A percentile compares a stretch with the other conserved stretches of the same genome.
Evolutionary conservation across 345 rosid genomes (phyloP).

Genomic region (Carallia pectinifolia): DNA sequence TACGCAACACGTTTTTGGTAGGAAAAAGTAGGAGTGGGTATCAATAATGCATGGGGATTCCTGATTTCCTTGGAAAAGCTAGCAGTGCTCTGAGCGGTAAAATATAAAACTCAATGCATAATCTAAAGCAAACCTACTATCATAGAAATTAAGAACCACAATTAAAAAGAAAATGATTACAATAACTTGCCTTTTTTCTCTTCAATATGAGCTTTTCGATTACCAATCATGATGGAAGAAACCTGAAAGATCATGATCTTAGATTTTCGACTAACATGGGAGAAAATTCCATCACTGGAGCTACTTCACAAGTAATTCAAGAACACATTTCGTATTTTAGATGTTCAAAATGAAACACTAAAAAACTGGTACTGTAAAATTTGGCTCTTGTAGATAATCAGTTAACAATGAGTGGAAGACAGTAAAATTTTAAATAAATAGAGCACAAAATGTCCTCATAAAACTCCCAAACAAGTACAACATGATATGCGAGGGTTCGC

Average conservation of each 20-base stretch:
- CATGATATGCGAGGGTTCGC: no score
- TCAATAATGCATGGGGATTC: no score
- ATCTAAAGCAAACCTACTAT: not conserved
- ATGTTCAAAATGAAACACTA: not conserved
- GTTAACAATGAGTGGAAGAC: not conserved
- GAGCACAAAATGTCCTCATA: not conserved
- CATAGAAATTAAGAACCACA: not conserved
- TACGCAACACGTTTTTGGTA: not conserved
- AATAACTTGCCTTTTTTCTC: slow-evolving; percentile 61
- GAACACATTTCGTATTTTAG: not conserved
- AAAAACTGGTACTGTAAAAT: not conserved
- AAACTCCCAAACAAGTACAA: not conserved
- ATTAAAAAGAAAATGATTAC: not conserved
- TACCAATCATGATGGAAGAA: slow-evolving; percentile 52
- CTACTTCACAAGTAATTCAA: not conserved
- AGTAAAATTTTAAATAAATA: not conserved
- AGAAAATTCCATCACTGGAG: not conserved
- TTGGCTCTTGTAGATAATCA: not conserved
- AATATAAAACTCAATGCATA: not conserved
- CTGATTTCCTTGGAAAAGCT: not conserved
- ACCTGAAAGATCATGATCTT: slow-evolving; percentile 32
- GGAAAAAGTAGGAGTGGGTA: no score
- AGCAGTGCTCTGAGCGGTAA: not conserved
- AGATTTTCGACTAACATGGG: not conserved
- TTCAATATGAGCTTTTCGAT: slow-evolving; percentile 63